Base-by-base conservation (phyloP, 441 rosid genomes). In the Kokia cookei region DNA sequence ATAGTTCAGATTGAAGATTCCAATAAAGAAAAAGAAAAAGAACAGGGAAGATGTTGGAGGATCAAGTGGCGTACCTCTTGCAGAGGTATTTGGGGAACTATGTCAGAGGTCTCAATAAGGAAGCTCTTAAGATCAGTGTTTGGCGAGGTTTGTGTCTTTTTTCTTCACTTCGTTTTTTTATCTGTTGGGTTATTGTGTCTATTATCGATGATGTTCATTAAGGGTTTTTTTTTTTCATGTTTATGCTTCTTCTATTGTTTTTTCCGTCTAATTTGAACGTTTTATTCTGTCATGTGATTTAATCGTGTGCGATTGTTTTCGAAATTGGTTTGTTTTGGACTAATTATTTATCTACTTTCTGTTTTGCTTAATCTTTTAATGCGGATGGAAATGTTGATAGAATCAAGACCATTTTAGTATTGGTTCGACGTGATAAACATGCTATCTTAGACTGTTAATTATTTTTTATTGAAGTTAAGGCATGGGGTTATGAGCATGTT, bases 61-160 rank as follows among this genome's bases (percentile, higher is more conserved):
- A 96, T 90, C 98, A 96, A 77, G 99, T 96, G 45, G 96, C 98
- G 62, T 78, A 89, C 76, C 86, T 96, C 84, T 82, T 93, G 74
- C 98, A 96, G 86, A 83, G 90, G 79, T 96, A 90, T 80, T 77
- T 96, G 76, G 99, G 99, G 58, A 96, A 93, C 74, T 96, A 96
- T 59, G 97, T 96, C 68, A 81, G 81, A 70, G 99, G 98, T 9
- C 91, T 96, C 80, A 93, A 77, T 72, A 96, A 92, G 79, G 98
- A 96, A 80, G 98, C 97, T 74, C 97, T 96, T 76, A 91, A 92
- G 81, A 96, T 96, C 84, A 90, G 99, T 82, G 99, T 93, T 64
- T 96, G 99, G 99, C 82, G 78, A 88, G 99, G 99, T 87, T 57
- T 60, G 82, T 62, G 42, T 17, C 5, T 12, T 22, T 59, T 76